Evolutionary conservation across 1,284 basidiomycete species (phyloP).

Genomic region (Microbotryum saponariae): DNA sequence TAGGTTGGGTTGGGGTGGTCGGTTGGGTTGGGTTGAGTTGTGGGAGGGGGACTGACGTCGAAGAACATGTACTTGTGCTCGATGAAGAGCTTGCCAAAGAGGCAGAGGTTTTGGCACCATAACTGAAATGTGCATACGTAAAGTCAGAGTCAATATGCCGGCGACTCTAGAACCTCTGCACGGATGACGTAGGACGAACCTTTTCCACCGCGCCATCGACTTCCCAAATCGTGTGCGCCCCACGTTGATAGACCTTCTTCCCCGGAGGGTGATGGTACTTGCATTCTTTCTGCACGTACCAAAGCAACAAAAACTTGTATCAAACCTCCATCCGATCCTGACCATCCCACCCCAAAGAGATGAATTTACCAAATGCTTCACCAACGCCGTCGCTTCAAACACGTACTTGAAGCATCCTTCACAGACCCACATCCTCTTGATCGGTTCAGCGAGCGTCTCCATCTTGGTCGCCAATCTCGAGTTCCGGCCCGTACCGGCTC

Average conservation of each 20-base stretch:
- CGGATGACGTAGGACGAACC: constrained; percentile 44
- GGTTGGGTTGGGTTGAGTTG: too few relatives aligned
- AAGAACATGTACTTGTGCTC: constrained; percentile 97
- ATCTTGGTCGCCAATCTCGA: not conserved
- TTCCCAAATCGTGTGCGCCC: constrained; percentile 88
- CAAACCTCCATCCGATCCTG: not conserved
- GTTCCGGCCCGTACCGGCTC: not conserved
- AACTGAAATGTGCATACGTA: constrained; percentile 49
- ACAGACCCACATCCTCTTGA: constrained; percentile 61
- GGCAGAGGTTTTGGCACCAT: constrained; percentile 88
- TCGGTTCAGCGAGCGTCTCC: not conserved
- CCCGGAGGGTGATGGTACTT: constrained; percentile 72
- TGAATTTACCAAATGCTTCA: constrained; percentile 61
- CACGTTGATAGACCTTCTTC: constrained; percentile 78
- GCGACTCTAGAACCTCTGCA: too few relatives aligned
- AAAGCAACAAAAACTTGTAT: too few relatives aligned
- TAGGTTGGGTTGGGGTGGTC: too few relatives aligned
- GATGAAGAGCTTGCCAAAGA: constrained; percentile 98
- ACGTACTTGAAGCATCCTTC: constrained; percentile 97
- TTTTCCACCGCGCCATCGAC: constrained; percentile 81
- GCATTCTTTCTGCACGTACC: constrained; percentile 59
- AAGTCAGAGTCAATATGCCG: too few relatives aligned
- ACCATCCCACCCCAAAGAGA: too few relatives aligned
- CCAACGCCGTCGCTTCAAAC: constrained; percentile 62
- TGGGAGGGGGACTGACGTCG: constrained; percentile 49